phyloP scores from a whole-genome alignment of 1,139 yeast genomes.

The Nakaseomyces uthaithaninus region DNA sequence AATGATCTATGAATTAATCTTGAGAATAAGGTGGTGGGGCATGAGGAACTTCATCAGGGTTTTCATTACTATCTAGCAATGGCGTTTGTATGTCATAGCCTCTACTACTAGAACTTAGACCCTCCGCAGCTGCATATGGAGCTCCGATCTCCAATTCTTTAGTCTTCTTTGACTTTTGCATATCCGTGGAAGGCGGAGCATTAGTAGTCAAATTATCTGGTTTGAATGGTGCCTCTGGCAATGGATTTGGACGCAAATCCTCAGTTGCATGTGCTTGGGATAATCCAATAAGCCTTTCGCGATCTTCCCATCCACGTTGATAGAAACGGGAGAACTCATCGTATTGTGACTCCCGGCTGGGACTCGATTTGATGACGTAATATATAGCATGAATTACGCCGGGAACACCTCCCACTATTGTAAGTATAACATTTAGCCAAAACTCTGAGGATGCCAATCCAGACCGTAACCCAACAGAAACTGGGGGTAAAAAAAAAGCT shows the following conservation, averaged over 20 bases:
- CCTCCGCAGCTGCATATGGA: neutral
- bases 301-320: constrained; percentile 31
- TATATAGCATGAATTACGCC: constrained; percentile 68
- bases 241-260: constrained; percentile 1
- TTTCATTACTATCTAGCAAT: too few relatives aligned
- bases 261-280: neutral
- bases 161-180: neutral
- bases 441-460: constrained; percentile 33
- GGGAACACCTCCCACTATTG: constrained; percentile 73
- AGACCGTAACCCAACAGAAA: constrained; percentile 29
- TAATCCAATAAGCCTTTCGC: constrained; percentile 15
- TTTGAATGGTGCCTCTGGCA: constrained; percentile 1
- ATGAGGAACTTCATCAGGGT: neutral
- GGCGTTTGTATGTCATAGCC: constrained; percentile 5
- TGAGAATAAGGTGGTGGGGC: constrained; percentile 6
- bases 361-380: constrained; percentile 32
- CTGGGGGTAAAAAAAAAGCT: constrained; percentile 31
- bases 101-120: neutral
- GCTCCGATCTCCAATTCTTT: neutral
- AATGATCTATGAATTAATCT: neutral
- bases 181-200: neutral
- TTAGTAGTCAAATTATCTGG: neutral
- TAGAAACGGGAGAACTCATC: constrained; percentile 17
- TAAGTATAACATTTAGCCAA: constrained; percentile 66
- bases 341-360: constrained; percentile 21